Evolutionary conservation across 306 rosid species (phyloP).

Genomic region (Cajanus cajan): DNA sequence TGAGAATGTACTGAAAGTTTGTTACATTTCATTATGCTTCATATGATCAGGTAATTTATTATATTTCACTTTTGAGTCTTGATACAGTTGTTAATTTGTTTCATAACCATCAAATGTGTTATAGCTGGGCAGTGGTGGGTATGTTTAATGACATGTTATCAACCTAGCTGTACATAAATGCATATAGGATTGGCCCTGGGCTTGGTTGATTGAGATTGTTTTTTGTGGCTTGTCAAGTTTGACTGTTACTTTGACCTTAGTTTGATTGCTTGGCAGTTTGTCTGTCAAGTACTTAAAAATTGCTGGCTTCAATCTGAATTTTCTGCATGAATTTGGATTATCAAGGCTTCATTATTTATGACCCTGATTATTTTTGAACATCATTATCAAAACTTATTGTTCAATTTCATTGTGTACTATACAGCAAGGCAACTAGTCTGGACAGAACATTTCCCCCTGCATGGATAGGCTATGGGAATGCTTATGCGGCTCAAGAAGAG

Average conservation of each 20-base stretch:
- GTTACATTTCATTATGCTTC: conserved; percentile 4
- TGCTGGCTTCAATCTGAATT: not conserved
- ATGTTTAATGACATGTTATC: not conserved
- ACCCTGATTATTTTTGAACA: not conserved
- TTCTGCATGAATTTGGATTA: conserved; percentile 5
- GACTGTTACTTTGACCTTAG: not conserved
- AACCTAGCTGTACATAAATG: conserved; percentile 1
- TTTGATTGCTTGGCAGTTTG: not conserved
- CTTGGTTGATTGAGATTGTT: not conserved
- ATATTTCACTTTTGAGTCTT: conserved; percentile 1
- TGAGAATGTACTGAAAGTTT: not conserved
- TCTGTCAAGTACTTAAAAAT: not conserved
- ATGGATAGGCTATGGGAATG: conserved; percentile 95
- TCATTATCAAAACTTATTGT: conserved; percentile 19
- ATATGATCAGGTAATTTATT: not conserved
- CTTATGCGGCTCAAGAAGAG: conserved; percentile 92
- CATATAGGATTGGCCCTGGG: conserved; percentile 6
- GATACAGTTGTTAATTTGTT: conserved; percentile 7
- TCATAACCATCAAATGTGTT: not conserved
- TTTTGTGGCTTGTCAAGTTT: conserved; percentile 5
- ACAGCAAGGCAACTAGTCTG: conserved; percentile 90
- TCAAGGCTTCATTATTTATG: conserved; percentile 4
- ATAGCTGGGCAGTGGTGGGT: not conserved
- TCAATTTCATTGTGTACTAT: conserved; percentile 24
- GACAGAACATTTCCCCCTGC: conserved; percentile 95